A percentile compares a stretch with the other conserved stretches of the same genome.
Conservation (phyloP, 2,329 filamentous ascomycete species). For the Ophiosphaerella korrae region DNA sequence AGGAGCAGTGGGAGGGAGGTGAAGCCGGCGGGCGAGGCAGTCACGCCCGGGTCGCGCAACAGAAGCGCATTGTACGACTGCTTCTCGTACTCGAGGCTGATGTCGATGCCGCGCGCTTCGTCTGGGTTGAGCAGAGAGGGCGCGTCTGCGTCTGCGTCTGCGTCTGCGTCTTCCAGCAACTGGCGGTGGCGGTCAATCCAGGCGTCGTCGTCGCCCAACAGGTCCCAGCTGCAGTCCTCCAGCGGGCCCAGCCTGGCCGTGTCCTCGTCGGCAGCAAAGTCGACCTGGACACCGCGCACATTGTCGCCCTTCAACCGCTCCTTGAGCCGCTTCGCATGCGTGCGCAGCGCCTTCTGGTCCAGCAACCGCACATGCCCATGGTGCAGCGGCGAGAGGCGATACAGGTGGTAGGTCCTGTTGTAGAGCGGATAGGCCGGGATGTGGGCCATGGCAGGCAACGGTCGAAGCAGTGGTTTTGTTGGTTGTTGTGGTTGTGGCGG, state of each 20-base stretch:
- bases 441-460: constrained; percentile 33
- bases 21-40: constrained; percentile 43
- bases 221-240: constrained; percentile 53
- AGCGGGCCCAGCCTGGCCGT: constrained; percentile 54
- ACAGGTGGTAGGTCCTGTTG: constrained; percentile 59
- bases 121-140: constrained; percentile 22
- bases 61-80: constrained; percentile 58
- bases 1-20: constrained; percentile 58
- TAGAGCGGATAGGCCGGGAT: constrained; percentile 53
- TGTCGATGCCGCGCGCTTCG: constrained; percentile 51
- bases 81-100: constrained; percentile 57
- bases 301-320: constrained; percentile 57
- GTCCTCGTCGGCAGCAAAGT: constrained; percentile 43
- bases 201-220: constrained; percentile 49
- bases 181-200: constrained; percentile 47
- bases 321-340: constrained; percentile 55
- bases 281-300: constrained; percentile 53
- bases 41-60: constrained; percentile 45
- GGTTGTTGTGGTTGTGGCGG: background rate
- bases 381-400: constrained; percentile 61
- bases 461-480: background rate
- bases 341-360: constrained; percentile 45
- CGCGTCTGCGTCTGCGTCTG: constrained; percentile 33
- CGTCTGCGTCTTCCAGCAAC: constrained; percentile 24
- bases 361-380: constrained; percentile 49